These are phyloP conservation scores for Waltergamsia citrina DNA, from an alignment of 2,329 filamentous ascomycete species.

Conservation along the genomic window DNA sequence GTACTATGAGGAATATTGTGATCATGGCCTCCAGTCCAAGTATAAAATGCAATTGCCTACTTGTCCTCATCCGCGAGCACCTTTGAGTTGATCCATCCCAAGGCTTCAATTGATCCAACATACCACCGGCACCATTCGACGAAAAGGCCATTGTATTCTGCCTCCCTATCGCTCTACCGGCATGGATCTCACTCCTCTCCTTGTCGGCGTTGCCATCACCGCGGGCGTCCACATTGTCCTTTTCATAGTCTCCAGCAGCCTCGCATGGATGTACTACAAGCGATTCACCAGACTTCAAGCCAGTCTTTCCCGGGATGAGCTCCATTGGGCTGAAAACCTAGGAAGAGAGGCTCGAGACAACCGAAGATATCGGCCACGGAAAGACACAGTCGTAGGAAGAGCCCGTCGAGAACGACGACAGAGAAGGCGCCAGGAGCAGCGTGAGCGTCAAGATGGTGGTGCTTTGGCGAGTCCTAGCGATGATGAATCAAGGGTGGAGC, in stretches of 20 bases:
- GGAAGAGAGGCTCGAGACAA: background rate
- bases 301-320: background rate
- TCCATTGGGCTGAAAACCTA: too few species aligned
- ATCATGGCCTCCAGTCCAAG: too few species aligned
- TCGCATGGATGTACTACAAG: conserved; percentile 1
- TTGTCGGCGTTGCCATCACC: background rate
- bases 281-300: conserved; percentile 1
- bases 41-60: too few species aligned
- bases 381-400: background rate
- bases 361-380: background rate
- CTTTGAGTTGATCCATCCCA: too few species aligned
- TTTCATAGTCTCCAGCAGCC: background rate
- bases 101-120: too few species aligned
- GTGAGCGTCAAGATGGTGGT: too few species aligned
- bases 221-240: conserved; percentile 1
- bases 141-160: background rate
- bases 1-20: too few species aligned
- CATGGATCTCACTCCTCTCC: conserved; percentile 2
- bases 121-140: background rate
- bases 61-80: too few species aligned
- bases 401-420: too few species aligned
- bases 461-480: too few species aligned
- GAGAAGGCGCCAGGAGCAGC: too few species aligned
- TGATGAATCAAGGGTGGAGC: too few species aligned
- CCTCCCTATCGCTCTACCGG: background rate